phyloP scores from a whole-genome alignment of 495 filamentous ascomycete genomes.

The Trichoderma orchidacearum region DNA sequence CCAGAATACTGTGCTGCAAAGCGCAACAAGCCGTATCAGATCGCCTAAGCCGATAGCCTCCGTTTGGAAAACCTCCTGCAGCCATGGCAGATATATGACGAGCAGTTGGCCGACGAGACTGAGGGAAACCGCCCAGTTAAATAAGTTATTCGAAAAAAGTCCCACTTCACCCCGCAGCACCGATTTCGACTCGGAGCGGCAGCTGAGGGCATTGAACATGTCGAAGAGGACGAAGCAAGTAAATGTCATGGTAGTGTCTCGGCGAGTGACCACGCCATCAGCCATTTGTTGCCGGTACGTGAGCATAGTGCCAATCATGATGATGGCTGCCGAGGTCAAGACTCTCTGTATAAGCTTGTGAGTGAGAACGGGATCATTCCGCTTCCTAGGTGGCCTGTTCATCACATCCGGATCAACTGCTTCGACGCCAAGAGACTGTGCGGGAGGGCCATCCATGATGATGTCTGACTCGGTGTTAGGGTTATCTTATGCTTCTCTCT shows the following conservation, averaged over 20 bases:
- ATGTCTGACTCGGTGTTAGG: conserved; percentile 50
- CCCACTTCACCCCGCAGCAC: conserved; percentile 74
- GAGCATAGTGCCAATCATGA: conserved; percentile 81
- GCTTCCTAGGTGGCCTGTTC: conserved; percentile 75
- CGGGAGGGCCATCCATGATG: conserved; percentile 96
- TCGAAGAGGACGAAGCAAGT: conserved; percentile 97
- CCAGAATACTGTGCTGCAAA: conserved; percentile 88
- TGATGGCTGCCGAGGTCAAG: conserved; percentile 72
- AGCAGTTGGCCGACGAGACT: conserved; percentile 73
- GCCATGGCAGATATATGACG: conserved; percentile 85
- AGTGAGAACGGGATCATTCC: conserved; percentile 77
- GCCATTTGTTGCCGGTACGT: conserved; percentile 88
- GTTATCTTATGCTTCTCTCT: conserved; percentile 4
- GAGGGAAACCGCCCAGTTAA: conserved; percentile 83
- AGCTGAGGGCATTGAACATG: conserved; percentile 95
- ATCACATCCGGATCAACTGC: conserved; percentile 91
- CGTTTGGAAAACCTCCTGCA: conserved; percentile 92
- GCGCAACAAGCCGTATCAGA: conserved; percentile 50
- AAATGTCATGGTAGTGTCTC: conserved; percentile 98
- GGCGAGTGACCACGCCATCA: conserved; percentile 68
- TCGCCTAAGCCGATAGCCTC: conserved; percentile 67
- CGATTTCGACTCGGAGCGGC: conserved; percentile 82
- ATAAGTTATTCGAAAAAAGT: conserved; percentile 76
- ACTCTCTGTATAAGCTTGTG: conserved; percentile 68
- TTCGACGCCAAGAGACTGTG: conserved; percentile 93